Evolutionary conservation across 345 rosid species (phyloP).

Genomic region (Populus deltoides): DNA sequence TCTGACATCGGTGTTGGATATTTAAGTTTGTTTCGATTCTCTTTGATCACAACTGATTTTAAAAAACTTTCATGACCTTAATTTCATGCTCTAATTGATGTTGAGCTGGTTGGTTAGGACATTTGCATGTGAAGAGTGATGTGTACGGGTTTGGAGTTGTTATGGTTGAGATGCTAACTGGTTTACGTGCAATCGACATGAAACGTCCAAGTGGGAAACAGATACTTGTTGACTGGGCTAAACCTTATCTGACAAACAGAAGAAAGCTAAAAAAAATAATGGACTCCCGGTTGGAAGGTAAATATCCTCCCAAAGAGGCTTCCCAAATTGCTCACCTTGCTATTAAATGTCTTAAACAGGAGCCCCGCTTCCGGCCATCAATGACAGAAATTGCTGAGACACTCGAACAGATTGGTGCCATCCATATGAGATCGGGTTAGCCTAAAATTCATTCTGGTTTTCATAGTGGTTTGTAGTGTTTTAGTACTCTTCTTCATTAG

Average conservation of each 20-base stretch:
- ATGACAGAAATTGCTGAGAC: constrained; percentile 18
- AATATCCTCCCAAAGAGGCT: constrained; percentile 3
- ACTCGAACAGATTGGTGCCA: constrained; percentile 6
- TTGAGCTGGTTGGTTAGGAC: neutral
- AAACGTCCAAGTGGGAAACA: neutral
- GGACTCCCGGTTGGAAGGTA: constrained; percentile 10
- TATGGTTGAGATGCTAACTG: constrained; percentile 17
- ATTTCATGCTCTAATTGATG: neutral
- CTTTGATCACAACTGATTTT: neutral
- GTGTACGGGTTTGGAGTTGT: constrained; percentile 21
- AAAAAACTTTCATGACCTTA: neutral
- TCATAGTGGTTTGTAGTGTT: neutral
- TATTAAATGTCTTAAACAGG: neutral
- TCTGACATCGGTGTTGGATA: neutral
- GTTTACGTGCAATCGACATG: constrained; percentile 9
- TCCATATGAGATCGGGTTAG: neutral
- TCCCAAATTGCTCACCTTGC: constrained; percentile 1
- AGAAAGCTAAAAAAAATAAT: constrained; percentile 4
- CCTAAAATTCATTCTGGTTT: neutral
- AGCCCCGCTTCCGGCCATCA: neutral
- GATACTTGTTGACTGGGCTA: neutral
- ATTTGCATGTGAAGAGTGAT: constrained; percentile 10
- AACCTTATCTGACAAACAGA: constrained; percentile 1
- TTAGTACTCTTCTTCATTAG: too few relatives aligned
- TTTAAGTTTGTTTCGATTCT: neutral